Conservation (phyloP, 1,284 basidiomycete species). For the Mrakiaceae sp. region DNA sequence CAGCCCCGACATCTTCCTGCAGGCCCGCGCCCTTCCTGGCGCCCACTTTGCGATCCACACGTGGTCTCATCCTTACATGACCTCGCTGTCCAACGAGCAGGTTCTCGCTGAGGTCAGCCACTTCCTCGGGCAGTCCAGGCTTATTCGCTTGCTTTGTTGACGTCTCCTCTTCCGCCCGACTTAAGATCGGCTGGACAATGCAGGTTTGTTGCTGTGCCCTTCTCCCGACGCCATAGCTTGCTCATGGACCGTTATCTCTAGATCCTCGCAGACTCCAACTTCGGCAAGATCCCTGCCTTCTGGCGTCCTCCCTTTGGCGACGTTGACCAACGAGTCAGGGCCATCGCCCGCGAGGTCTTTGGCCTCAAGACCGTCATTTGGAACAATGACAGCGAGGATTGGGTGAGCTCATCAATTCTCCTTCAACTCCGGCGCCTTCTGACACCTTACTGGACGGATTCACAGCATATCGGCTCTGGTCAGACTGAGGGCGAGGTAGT, state of each 20-base stretch:
- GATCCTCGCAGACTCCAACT: slow-evolving; percentile 68
- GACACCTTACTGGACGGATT: too few relatives aligned
- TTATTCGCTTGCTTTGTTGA: neutral
- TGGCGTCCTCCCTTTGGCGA: slow-evolving; percentile 74
- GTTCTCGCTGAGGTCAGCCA: slow-evolving; percentile 48
- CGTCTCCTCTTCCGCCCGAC: neutral
- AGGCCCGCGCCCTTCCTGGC: slow-evolving; percentile 16
- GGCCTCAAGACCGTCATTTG: slow-evolving; percentile 33
- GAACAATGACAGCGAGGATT: slow-evolving; percentile 35
- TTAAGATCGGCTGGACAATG: slow-evolving; percentile 61
- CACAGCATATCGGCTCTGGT: too few relatives aligned
- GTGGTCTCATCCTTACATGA: slow-evolving; percentile 70
- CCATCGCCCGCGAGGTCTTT: slow-evolving; percentile 29
- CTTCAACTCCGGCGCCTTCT: too few relatives aligned
- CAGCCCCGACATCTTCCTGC: slow-evolving; percentile 13
- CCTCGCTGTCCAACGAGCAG: slow-evolving; percentile 55
- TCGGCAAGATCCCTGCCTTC: slow-evolving; percentile 55
- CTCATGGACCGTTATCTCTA: neutral
- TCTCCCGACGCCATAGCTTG: neutral
- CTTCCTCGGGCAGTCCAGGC: neutral
- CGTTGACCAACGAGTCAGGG: slow-evolving; percentile 53
- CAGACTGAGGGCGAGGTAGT: too few relatives aligned
- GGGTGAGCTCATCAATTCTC: slow-evolving; percentile 19
- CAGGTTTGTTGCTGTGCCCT: slow-evolving; percentile 27
- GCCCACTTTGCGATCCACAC: slow-evolving; percentile 31